Conservation (phyloP, 139 green algal genomes). For the Limnomonas spitsbergensis region DNA sequence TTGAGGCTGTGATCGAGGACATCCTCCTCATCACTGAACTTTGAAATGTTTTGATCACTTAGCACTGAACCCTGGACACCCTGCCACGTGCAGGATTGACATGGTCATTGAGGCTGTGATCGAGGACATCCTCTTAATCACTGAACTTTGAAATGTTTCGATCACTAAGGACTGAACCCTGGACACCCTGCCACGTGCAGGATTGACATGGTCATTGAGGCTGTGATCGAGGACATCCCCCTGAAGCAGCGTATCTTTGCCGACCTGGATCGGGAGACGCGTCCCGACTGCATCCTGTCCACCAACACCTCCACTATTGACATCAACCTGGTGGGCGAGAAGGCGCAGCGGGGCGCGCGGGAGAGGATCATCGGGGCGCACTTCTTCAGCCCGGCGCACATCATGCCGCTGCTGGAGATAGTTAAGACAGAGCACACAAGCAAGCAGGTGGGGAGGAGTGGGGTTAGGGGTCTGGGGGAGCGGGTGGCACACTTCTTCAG, state of each 20-base stretch:
- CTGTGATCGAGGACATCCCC: constrained; percentile 89
- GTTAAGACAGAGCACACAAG: constrained; percentile 83
- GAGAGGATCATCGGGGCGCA: constrained; percentile 90
- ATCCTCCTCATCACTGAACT: no score
- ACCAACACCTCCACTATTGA: constrained; percentile 99
- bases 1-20: neutral
- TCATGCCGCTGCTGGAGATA: constrained; percentile 99
- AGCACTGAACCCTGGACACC: no score
- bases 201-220: constrained; percentile 97
- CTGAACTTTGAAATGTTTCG: no score
- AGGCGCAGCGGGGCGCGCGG: constrained; percentile 34
- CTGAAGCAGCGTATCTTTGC: constrained; percentile 89
- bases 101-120: neutral
- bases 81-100: no score
- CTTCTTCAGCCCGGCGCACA: constrained; percentile 95
- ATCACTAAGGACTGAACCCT: no score
- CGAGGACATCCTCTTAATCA: neutral
- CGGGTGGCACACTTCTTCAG: neutral
- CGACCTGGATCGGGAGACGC: constrained; percentile 73
- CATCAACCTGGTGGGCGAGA: constrained; percentile 81
- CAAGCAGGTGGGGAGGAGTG: constrained; percentile 61
- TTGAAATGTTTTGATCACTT: no score
- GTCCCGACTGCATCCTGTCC: constrained; percentile 83
- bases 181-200: no score
- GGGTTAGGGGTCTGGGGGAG: neutral